Base-by-base conservation (phyloP, 2,329 filamentous ascomycete genomes). In the Exophiala sideris region DNA sequence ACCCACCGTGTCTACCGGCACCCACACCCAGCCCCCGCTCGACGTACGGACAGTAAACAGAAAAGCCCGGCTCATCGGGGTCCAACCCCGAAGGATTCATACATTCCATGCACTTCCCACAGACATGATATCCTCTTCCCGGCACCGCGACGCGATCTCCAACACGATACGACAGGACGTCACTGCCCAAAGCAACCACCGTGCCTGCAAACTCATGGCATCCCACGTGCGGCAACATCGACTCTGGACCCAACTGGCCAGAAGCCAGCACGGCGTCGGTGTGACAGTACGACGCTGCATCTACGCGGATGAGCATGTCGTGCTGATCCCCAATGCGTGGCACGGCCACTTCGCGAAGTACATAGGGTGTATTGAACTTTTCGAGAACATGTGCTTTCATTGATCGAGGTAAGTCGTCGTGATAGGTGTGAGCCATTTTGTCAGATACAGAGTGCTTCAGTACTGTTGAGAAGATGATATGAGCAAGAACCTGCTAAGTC, bases 261-360 rank as follows among this genome's bases (percentile, higher is more conserved):
- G 67, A 56, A 29, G 70, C 67, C 14, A 74, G 63, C 7, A 72
- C 67, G 21, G 63, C 67, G 48, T 74, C 71, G 9, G 73, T 77
- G 59, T 77, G 75, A 63, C 73, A 77, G 59, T 77, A 78, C 1
- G 73, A 76, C 8, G 73, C 74, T 4, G 75, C 75, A 45, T 73
- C 69, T 35, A 78, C 74, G 52, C 70, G 70, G 62, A 78, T 70
- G 14, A 78, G 69, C 20, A 78, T 46, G 53, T 77, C 75, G 56
- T 76, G 54, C 2, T 67, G 65, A n/a, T 62, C 69, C 38, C 76
- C 70, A 47, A 79, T 70, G n/a, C 70, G 70, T 0, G 74, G 67
- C 11, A 63, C 56, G 6, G 62, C 56, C 16, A 59, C 57, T 2
- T 59, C 55, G 9, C 54, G 53, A 4, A 64, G 50, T 16, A 14